Conservation (phyloP, 2,329 filamentous ascomycete species). For the Cordyceps javanica region DNA sequence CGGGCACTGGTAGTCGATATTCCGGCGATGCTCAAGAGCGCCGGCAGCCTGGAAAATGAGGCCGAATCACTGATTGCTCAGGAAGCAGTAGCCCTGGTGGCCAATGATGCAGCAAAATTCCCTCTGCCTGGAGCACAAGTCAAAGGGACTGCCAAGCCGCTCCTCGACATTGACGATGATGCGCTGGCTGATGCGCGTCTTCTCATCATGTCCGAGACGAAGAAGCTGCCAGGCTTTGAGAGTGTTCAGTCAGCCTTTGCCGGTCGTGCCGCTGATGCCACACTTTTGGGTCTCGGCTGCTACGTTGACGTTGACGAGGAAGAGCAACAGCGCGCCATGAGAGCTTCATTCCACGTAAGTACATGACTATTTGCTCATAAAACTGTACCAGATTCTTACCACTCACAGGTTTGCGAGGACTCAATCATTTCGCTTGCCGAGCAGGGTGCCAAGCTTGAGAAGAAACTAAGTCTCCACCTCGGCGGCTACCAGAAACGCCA, state of each 20-base stretch:
- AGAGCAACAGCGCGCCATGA: constrained; percentile 57
- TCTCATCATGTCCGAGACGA: constrained; percentile 67
- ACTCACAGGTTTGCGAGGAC: constrained; percentile 59
- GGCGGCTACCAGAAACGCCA: constrained; percentile 87
- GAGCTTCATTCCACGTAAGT: constrained; percentile 67
- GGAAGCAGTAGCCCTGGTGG: constrained; percentile 75
- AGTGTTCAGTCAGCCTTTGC: constrained; percentile 50
- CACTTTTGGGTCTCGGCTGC: constrained; percentile 74
- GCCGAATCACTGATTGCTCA: constrained; percentile 64
- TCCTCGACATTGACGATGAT: constrained; percentile 64
- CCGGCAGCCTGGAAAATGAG: constrained; percentile 54
- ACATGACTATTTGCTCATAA: not conserved
- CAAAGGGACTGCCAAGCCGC: constrained; percentile 50
- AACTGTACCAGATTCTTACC: constrained; percentile 15
- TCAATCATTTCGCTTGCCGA: constrained; percentile 69
- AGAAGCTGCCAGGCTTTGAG: constrained; percentile 39
- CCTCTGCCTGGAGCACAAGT: constrained; percentile 63
- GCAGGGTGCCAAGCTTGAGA: constrained; percentile 80
- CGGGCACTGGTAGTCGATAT: constrained; percentile 70
- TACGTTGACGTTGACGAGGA: constrained; percentile 74
- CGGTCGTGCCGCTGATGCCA: constrained; percentile 43
- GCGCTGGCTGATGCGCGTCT: constrained; percentile 69
- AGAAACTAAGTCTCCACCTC: constrained; percentile 81
- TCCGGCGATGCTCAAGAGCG: constrained; percentile 57
- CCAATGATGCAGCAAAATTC: constrained; percentile 71